phyloP scores from a whole-genome alignment of 208 protist genomes.

The Crithidia bombi region DNA sequence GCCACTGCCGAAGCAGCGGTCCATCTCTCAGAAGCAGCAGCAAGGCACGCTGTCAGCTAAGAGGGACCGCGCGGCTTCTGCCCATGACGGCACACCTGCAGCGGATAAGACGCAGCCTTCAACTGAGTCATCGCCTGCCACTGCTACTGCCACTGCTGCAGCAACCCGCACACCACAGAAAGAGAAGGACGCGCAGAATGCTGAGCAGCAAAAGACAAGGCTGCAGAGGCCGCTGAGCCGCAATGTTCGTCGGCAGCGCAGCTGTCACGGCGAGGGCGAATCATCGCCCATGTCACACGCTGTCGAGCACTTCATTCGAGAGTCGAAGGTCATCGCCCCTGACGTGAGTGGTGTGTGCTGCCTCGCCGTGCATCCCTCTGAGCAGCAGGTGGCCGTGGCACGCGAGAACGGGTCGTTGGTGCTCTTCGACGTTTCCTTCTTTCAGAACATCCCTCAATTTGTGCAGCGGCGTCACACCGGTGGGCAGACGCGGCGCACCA shows the following conservation, averaged over 20 bases:
- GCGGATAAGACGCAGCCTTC: neutral
- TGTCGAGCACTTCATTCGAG: slow-evolving; percentile 46
- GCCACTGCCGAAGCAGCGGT: neutral
- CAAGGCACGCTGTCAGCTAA: neutral
- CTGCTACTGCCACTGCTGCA: neutral
- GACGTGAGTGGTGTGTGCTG: slow-evolving; percentile 83
- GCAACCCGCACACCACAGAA: neutral
- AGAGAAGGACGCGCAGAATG: neutral
- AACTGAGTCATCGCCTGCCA: neutral
- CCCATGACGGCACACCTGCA: neutral
- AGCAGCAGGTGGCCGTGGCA: slow-evolving; percentile 68
- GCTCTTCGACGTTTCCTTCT: slow-evolving; percentile 62
- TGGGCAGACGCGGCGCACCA: slow-evolving; percentile 67
- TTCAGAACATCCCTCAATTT: slow-evolving; percentile 87
- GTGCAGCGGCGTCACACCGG: slow-evolving; percentile 74
- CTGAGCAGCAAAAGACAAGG: neutral
- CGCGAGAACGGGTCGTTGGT: slow-evolving; percentile 86
- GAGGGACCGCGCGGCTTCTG: neutral
- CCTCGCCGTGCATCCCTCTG: slow-evolving; percentile 50
- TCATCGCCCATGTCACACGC: slow-evolving; percentile 5
- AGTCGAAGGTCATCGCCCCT: slow-evolving; percentile 82
- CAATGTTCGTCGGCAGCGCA: slow-evolving; percentile 19
- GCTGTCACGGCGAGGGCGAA: neutral
- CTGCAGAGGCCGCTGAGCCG: slow-evolving; percentile 8
- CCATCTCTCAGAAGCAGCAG: neutral